Evolutionary conservation across 805 yeast genomes (phyloP).

Genomic region (Metschnikowia henanensis): DNA sequence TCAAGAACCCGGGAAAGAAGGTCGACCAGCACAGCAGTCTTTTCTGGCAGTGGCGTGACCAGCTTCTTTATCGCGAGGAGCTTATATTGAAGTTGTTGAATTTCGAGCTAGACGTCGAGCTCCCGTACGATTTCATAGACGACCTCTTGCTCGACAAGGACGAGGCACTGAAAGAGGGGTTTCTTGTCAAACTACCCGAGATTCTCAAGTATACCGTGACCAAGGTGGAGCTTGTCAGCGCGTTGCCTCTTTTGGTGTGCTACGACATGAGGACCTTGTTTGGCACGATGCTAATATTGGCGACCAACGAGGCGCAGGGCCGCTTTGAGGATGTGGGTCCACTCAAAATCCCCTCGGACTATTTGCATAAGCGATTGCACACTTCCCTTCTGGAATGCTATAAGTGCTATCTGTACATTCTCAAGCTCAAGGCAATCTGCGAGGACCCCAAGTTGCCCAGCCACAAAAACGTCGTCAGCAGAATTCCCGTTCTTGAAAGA

Average conservation of each 20-base stretch:
- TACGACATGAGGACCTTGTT: slow-evolving; percentile 35
- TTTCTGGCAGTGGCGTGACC: slow-evolving; percentile 48
- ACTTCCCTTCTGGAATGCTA: slow-evolving; percentile 11
- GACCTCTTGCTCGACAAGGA: slow-evolving; percentile 15
- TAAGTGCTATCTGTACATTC: slow-evolving; percentile 17
- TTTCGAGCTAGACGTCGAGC: slow-evolving; percentile 39
- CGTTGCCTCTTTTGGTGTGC: slow-evolving; percentile 38
- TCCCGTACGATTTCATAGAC: slow-evolving; percentile 39
- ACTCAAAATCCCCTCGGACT: slow-evolving; percentile 12
- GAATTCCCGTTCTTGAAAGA: slow-evolving; percentile 11
- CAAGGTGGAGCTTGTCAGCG: slow-evolving; percentile 37
- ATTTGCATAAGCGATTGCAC: slow-evolving; percentile 8
- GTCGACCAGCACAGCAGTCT: slow-evolving; percentile 41
- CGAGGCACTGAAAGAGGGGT: slow-evolving; percentile 12
- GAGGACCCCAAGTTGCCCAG: slow-evolving; percentile 20
- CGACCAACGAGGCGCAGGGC: slow-evolving; percentile 17
- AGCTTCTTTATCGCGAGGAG: slow-evolving; percentile 43
- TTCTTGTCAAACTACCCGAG: slow-evolving; percentile 17
- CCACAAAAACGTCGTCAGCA: slow-evolving; percentile 16
- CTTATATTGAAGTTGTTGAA: slow-evolving; percentile 37
- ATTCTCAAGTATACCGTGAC: slow-evolving; percentile 31
- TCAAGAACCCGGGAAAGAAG: slow-evolving; percentile 32
- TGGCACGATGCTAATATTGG: slow-evolving; percentile 23
- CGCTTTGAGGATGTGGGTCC: slow-evolving; percentile 13
- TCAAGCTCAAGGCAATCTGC: slow-evolving; percentile 17